Evolutionary conservation across 2,329 filamentous ascomycete genomes (phyloP).

Genomic region (Botrytis tulipae): DNA sequence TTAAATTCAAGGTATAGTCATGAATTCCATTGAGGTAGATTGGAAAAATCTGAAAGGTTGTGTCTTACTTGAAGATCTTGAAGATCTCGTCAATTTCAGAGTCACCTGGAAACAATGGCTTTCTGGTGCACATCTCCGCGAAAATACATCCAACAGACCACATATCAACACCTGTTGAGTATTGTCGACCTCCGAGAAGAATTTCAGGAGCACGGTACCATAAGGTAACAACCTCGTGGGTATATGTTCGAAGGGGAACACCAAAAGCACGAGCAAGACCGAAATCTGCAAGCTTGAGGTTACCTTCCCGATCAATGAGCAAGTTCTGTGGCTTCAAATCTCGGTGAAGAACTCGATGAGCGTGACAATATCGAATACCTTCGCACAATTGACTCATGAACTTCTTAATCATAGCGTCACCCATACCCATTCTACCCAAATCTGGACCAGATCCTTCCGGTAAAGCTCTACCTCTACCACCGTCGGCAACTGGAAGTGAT

Average conservation of each 20-base stretch:
- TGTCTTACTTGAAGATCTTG: slow-evolving; percentile 79
- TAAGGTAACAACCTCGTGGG: slow-evolving; percentile 90
- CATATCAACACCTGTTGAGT: slow-evolving; percentile 93
- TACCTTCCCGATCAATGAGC: slow-evolving; percentile 80
- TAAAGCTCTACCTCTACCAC: slow-evolving; percentile 79
- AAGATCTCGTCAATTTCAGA: slow-evolving; percentile 94
- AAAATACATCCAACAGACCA: slow-evolving; percentile 95
- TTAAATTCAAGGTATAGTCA: background rate
- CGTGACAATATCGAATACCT: slow-evolving; percentile 84
- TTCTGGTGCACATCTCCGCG: slow-evolving; percentile 93
- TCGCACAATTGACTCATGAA: slow-evolving; percentile 88
- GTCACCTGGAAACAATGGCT: slow-evolving; percentile 88
- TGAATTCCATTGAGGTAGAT: background rate
- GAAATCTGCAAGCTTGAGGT: slow-evolving; percentile 88
- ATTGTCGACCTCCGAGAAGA: slow-evolving; percentile 83
- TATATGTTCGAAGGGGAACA: slow-evolving; percentile 87
- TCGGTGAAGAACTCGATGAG: slow-evolving; percentile 81
- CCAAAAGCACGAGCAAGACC: slow-evolving; percentile 87
- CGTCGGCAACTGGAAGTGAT: slow-evolving; percentile 77
- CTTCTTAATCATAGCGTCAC: slow-evolving; percentile 81
- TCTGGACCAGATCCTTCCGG: slow-evolving; percentile 70
- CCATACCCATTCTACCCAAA: slow-evolving; percentile 67
- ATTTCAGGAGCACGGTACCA: slow-evolving; percentile 94
- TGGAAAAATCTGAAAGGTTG: background rate
- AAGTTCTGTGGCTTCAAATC: slow-evolving; percentile 91